These are phyloP conservation scores for Vitis hybrid DNA, from an alignment of 177 flowering plant genomes.

Conservation along the genomic window DNA sequence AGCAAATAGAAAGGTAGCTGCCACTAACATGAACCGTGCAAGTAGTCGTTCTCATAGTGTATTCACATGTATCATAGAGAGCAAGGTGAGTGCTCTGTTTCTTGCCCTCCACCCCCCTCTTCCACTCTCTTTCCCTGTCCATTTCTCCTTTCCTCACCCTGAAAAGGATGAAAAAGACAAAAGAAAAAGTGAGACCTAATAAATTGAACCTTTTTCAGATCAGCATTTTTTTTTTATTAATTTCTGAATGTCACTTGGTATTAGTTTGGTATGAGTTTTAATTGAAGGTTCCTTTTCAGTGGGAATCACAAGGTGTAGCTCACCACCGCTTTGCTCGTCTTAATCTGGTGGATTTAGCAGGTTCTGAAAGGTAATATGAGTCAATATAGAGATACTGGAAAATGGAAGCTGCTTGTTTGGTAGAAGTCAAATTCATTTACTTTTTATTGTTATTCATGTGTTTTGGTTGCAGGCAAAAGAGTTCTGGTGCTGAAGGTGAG, in stretches of 20 bases:
- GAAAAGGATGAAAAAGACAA: too few species aligned
- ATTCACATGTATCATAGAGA: slow-evolving; percentile 88
- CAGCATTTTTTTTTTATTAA: not conserved
- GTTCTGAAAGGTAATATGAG: slow-evolving; percentile 86
- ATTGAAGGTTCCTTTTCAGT: slow-evolving; percentile 38
- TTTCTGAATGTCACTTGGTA: not conserved
- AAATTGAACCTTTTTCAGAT: not conserved
- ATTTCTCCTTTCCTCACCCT: too few species aligned
- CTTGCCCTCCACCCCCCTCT: too few species aligned
- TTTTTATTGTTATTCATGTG: slow-evolving; percentile 2
- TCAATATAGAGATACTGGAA: not conserved
- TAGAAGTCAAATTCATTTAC: not conserved
- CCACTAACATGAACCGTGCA: slow-evolving; percentile 98
- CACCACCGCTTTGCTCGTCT: slow-evolving; percentile 92
- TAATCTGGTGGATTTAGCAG: slow-evolving; percentile 97
- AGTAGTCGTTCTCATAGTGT: slow-evolving; percentile 99
- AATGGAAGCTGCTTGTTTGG: not conserved
- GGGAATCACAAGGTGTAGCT: slow-evolving; percentile 95
- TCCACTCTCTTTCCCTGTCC: too few species aligned
- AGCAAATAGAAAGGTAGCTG: slow-evolving; percentile 94
- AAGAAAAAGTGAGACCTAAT: too few species aligned
- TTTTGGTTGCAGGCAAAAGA: slow-evolving; percentile 72
- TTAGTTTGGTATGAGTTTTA: not conserved
- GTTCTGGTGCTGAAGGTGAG: slow-evolving; percentile 99
- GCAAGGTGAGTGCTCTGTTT: slow-evolving; percentile 56